These are phyloP conservation scores for Parathielavia appendiculata DNA, from an alignment of 495 filamentous ascomycete species.

Conservation along the genomic window DNA sequence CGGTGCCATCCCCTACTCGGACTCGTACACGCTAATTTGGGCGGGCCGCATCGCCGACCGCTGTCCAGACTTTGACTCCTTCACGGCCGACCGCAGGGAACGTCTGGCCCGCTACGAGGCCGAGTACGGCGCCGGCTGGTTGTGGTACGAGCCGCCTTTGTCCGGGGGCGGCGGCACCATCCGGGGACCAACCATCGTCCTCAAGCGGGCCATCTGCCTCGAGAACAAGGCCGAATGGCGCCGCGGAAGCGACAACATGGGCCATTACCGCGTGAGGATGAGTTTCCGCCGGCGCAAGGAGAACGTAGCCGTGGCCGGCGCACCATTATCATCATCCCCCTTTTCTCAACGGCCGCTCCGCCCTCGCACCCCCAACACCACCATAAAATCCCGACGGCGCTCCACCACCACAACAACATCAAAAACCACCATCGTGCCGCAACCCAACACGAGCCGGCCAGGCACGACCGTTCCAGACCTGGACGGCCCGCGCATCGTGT, in stretches of 20 bases:
- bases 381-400: not conserved
- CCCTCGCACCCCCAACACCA: not conserved
- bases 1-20: conserved; percentile 38
- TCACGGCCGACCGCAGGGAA: conserved; percentile 35
- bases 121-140: conserved; percentile 41
- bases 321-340: not conserved
- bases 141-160: conserved; percentile 49
- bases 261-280: conserved; percentile 27
- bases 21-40: conserved; percentile 42
- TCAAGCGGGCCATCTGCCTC: conserved; percentile 33
- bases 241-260: conserved; percentile 17
- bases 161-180: conserved; percentile 5
- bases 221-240: conserved; percentile 19
- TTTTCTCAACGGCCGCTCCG: not conserved
- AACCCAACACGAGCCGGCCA: not conserved
- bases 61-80: conserved; percentile 34
- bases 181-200: conserved; percentile 13
- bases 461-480: conserved; percentile 10
- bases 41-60: conserved; percentile 43
- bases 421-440: not conserved
- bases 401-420: not conserved
- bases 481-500: conserved; percentile 20
- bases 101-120: conserved; percentile 39
- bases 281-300: conserved; percentile 27
- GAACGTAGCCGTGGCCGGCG: not conserved